Evolutionary conservation across 2,329 filamentous ascomycete genomes (phyloP), one percentile per base, ranked within the genome.

Genomic region (Ophiostoma tasmaniense): DNA sequence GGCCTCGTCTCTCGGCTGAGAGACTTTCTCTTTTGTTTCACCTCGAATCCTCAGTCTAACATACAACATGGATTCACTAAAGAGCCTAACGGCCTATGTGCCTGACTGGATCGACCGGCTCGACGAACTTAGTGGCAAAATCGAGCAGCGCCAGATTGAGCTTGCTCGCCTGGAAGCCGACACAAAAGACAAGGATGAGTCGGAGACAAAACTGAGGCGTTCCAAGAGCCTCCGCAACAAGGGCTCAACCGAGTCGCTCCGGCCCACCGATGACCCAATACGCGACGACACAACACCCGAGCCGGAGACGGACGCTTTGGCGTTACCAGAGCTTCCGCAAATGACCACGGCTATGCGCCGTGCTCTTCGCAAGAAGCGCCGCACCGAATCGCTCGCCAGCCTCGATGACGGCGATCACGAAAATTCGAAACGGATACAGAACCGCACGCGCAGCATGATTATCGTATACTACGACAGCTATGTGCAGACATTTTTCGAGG

Each of bases 401-500:
- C 80, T 78, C 45, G 83, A 85, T 45, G 78, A 77, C 13, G 76
- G 79, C 1, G 76, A 50, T 25, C 11, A 17, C 13, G 64, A 52
- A 28, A 66, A 33, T 81, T 0, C 77, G 81, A 13, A 86, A 13
- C 13, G 37, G 17, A 50, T 35, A 33, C 25, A 87, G 71, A 90
- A 90, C 76, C 87, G 90, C 68, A 88, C 87, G 3, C 86, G 90
- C 73, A 89, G 84, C 69, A 90, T 92, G 83, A 89, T 94, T 64
- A 89, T 95, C 55, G 90, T 97, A n/a, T 93, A 92, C 78, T 97
- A 97, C 76, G 93, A 97, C 76, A 91, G 90, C 73, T 89, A 92
- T 71, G 89, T 96, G 3, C 93, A 97, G 76, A 87, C 87, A 66
- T 87, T 89, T 52, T 92, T 97, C 73, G 93, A 96, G 74, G 84